Evolutionary conservation across 2,329 filamentous ascomycete genomes (phyloP).

Genomic region (Verticillium dahliae): DNA sequence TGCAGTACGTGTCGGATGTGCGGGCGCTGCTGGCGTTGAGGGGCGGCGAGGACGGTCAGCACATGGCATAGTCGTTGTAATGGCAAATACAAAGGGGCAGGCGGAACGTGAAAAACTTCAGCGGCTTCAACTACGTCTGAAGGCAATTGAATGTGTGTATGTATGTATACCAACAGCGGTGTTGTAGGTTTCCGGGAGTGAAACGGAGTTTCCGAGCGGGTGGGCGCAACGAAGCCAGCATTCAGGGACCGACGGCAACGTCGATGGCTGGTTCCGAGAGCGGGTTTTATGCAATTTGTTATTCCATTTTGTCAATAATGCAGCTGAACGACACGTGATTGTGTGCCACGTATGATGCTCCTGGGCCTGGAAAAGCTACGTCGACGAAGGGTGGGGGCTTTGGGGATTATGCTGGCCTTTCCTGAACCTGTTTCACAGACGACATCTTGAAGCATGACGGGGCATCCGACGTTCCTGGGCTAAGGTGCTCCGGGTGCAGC

Average conservation of each 20-base stretch:
- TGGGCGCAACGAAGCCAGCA: not conserved
- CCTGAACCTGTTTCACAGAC: not conserved
- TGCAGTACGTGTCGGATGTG: conserved; percentile 96
- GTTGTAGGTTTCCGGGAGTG: not conserved
- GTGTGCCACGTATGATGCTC: not conserved
- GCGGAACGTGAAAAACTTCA: not conserved
- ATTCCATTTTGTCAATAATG: not conserved
- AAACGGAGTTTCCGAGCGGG: not conserved
- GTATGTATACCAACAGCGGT: not conserved
- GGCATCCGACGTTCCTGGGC: conserved; percentile 2
- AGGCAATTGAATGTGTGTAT: not conserved
- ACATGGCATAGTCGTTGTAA: conserved; percentile 35
- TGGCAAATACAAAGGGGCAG: not conserved
- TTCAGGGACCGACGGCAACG: not conserved
- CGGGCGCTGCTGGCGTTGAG: conserved; percentile 82
- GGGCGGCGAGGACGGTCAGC: conserved; percentile 72
- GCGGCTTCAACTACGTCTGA: not conserved
- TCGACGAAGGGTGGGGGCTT: too few relatives aligned
- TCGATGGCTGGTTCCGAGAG: not conserved
- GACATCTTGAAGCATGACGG: not conserved
- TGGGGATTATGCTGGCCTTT: not conserved
- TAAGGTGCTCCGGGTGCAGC: not conserved
- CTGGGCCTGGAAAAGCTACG: too few relatives aligned
- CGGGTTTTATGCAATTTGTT: not conserved
- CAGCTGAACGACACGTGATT: not conserved